Conservation (phyloP, 345 rosid species). For the Citrus australasica region DNA sequence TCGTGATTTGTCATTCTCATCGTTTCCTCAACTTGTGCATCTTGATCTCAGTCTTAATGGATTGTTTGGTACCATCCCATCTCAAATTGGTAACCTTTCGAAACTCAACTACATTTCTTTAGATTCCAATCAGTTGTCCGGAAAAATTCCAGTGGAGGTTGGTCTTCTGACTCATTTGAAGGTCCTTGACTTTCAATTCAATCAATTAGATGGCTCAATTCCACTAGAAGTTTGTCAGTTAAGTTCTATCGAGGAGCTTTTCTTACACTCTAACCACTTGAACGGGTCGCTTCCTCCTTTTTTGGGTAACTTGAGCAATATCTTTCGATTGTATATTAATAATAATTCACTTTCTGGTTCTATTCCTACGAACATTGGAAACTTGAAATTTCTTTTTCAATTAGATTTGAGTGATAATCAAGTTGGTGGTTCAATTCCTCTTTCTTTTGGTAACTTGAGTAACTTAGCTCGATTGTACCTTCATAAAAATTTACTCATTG, state of each 20-base stretch:
- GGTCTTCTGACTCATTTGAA: not conserved
- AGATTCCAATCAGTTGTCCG: not conserved
- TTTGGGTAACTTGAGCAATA: not conserved
- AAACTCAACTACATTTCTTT: not conserved
- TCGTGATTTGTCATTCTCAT: not conserved
- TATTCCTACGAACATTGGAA: not conserved
- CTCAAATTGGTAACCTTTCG: not conserved
- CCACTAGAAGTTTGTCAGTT: not conserved
- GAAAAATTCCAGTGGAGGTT: not conserved
- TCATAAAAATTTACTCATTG: not conserved
- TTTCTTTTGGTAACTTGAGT: not conserved
- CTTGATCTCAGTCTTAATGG: not conserved
- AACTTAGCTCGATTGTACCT: not conserved
- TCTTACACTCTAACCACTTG: not conserved
- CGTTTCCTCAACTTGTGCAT: not conserved
- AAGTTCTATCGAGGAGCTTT: not conserved
- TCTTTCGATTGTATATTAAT: not conserved
- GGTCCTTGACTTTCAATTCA: not conserved
- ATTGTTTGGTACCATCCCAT: not conserved
- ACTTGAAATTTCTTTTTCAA: not conserved
- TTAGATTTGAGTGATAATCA: not conserved
- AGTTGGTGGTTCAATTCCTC: not conserved
- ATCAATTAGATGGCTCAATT: conserved; percentile 20
- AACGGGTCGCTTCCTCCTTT: not conserved
- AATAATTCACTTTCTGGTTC: not conserved